Evolutionary conservation across 2,329 filamentous ascomycete species (phyloP), one percentile per base, ranked within the genome.

Genomic region (Monilinia polystroma): DNA sequence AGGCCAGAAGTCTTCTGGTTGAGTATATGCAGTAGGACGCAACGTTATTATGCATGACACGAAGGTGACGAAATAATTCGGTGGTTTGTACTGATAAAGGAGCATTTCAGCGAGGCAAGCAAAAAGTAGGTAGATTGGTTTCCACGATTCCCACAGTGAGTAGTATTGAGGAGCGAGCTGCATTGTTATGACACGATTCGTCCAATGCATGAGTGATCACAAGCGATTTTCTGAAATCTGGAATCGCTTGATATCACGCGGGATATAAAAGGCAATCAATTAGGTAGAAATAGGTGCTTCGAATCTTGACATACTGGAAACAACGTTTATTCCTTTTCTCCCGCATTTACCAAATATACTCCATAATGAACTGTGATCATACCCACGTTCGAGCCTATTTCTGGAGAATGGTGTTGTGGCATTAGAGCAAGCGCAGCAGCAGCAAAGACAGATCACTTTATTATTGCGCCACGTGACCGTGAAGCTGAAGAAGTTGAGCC

Each of bases 1-100:
- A 92, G 74, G 85, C 81, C 32, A 80, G 81, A 76, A 74, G 74
- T 26, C 78, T 83, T 18, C 72, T 85, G 66, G 72, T 76, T 63
- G 80, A 80, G 63, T 84, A 84, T 73, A 83, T 84, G 75, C 66
- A 66, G 68, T 76, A 75, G 57, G 58, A 60, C 52, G n/a, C 41
- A 63, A 55, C 23, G 29, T 29, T 56, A 47, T 66, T 55, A 38
- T 20, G 51, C 26, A 49, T 23, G 58, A 29, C 29, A 66, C 41
- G 58, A 56, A 63, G 32, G 43, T 8, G 58, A 66, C 60, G 64
- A 66, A 32, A 41, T 59, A 64, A 53, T 32, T 53, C 29, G 55
- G 55, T 45, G 45, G 53, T 38, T 66, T 60, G 47, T 66, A 66
- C 51, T 18, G 64, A 62, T 62, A 60, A 52, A 62, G 55, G 63